These are phyloP conservation scores for Dryas alaskensis DNA, from an alignment of 306 rosid genomes.

Conservation along the genomic window DNA sequence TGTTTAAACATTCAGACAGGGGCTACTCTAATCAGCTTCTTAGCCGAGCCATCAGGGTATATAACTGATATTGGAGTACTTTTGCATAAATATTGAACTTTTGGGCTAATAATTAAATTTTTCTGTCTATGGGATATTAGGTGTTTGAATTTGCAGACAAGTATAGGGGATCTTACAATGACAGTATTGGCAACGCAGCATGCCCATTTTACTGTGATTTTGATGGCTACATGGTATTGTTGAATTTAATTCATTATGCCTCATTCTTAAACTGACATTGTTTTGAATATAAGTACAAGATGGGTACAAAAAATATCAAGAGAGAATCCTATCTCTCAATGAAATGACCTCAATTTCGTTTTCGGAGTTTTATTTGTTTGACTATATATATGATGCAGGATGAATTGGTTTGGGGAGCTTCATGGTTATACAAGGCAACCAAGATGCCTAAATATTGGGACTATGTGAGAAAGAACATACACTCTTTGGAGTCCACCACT, in stretches of 20 bases:
- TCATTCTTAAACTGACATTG: too few relatives aligned
- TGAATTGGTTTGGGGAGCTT: constrained; percentile 55
- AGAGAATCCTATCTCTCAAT: too few relatives aligned
- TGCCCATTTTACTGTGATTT: constrained; percentile 57
- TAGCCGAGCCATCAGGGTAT: background rate
- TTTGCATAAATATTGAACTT: too few relatives aligned
- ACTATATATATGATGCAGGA: constrained; percentile 25
- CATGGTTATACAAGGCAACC: constrained; percentile 50
- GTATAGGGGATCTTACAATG: constrained; percentile 40
- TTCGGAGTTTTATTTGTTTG: too few relatives aligned
- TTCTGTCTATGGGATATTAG: background rate
- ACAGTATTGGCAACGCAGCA: constrained; percentile 16
- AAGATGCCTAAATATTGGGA: constrained; percentile 12
- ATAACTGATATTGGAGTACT: too few relatives aligned
- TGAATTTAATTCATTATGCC: too few relatives aligned
- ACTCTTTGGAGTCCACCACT: background rate
- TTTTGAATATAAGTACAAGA: too few relatives aligned
- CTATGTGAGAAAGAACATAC: constrained; percentile 28
- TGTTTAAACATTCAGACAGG: constrained; percentile 1
- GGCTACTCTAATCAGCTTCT: constrained; percentile 28
- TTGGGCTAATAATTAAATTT: too few relatives aligned
- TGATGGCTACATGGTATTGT: constrained; percentile 40
- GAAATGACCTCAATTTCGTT: too few relatives aligned
- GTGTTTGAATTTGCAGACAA: constrained; percentile 48
- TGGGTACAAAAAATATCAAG: too few relatives aligned